Base-by-base conservation (phyloP, 2,329 filamentous ascomycete genomes). In the Blastomyces parvus region DNA sequence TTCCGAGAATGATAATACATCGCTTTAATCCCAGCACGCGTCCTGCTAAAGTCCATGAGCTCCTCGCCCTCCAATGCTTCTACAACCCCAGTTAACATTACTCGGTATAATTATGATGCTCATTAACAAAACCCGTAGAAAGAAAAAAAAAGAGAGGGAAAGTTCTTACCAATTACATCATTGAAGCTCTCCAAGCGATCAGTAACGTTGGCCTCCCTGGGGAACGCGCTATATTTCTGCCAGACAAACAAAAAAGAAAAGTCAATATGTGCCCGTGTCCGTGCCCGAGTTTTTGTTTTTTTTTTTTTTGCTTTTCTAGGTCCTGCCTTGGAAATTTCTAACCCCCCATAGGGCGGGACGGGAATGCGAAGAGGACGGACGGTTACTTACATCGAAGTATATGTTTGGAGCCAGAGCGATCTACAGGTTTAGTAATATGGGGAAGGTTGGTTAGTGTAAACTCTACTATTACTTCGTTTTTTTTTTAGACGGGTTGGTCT, bases 151-250 rank as follows among this genome's bases (percentile, higher is more conserved):
- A 6, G 8, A 19, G 17, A 33, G n/a, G 27, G 14, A 36, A 19
- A n/a, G 7, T 33, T 25, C 62, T 65, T 46, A 65, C 64, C 64
- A n/a, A 65, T 63, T 56, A 65, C 52, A 11, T 48, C 44, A 36
- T 57, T 65, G 48, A 65, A 62, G 30, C 30, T 59, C 27, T 65
- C 64, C 17, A 65, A 22, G 9, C 56, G 46, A 40, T 65, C 64
- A 5, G 58, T 52, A 57, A 64, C 56, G 19, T 58, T 36, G 38
- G 42, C 38, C 40, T 64, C 53, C 30, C 61, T 61, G 25, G 56
- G 25, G 2, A 46, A 19, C 17, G 44, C 1, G 25, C 14, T 13
- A 38, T 55, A 63, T 40, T 40, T 59, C 62, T 63, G 33, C 2
- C 13, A 52, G 3, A 30, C 46, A 27, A 50, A 25, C 3, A 50